These are phyloP conservation scores for Buxus sempervirens DNA, from an alignment of 164 flowering plant genomes.

Conservation along the genomic window DNA sequence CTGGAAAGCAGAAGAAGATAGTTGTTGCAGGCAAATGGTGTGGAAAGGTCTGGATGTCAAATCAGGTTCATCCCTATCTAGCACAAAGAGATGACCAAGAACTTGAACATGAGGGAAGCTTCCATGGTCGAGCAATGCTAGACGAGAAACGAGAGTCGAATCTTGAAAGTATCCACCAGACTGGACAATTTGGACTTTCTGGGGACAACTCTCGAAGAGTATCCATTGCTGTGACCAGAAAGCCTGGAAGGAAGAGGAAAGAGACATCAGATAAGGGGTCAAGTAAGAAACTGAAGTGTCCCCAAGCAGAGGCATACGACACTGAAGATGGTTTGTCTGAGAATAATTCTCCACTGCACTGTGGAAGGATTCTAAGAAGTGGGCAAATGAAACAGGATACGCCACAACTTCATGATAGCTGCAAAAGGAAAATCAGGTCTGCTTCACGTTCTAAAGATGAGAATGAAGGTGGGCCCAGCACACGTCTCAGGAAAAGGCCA, in stretches of 20 bases:
- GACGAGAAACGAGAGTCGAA: slow-evolving; percentile 38
- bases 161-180: slow-evolving; percentile 18
- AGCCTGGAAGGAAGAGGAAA: slow-evolving; percentile 50
- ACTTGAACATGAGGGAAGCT: slow-evolving; percentile 26
- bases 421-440: slow-evolving; percentile 15
- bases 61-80: slow-evolving; percentile 84
- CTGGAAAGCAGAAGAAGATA: slow-evolving; percentile 56
- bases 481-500: slow-evolving; percentile 64
- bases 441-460: slow-evolving; percentile 36
- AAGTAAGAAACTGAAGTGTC: slow-evolving; percentile 34
- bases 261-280: slow-evolving; percentile 26
- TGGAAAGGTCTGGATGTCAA: slow-evolving; percentile 98
- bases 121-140: slow-evolving; percentile 16
- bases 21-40: slow-evolving; percentile 96
- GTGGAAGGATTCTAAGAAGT: slow-evolving; percentile 25
- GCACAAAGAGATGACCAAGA: slow-evolving; percentile 40
- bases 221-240: slow-evolving; percentile 23
- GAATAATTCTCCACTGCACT: slow-evolving; percentile 15
- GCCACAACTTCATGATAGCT: slow-evolving; percentile 18
- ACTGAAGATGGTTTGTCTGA: slow-evolving; percentile 30
- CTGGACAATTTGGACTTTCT: slow-evolving; percentile 2
- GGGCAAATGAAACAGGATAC: slow-evolving; percentile 29
- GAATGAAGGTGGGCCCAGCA: slow-evolving; percentile 73
- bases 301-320: slow-evolving; percentile 12
- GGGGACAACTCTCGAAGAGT: slow-evolving; percentile 8